Evolutionary conservation across 2,329 filamentous ascomycete genomes (phyloP), one percentile per base, ranked within the genome.

Genomic region (Stagonosporopsis tanaceti): DNA sequence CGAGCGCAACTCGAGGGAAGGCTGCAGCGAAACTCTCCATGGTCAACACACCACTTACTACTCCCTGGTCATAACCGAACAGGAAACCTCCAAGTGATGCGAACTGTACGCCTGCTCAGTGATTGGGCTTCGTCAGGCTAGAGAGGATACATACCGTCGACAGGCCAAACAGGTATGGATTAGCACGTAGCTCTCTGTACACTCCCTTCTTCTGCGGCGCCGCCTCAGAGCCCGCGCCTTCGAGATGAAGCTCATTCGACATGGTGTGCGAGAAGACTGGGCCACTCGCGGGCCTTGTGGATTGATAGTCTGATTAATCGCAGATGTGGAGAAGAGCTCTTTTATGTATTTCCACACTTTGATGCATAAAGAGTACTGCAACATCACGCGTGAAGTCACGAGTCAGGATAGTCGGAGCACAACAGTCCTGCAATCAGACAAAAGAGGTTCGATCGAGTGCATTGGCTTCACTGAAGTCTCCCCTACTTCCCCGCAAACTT

Each of bases 31-130:
- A 67, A 6, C 53, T 57, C 51, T 67, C 65, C 63, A 67, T 67
- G 2, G 63, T 66, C 12, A 67, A 30, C 1, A 67, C 63, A 5
- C 65, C 63, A 4, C 55, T 60, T 1, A 67, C 60, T 2, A 68
- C 62, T 14, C 64, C 65, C 37, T 68, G 64, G 22, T 66, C 64
- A 34, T 68, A 66, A 42, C 65, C 64, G 20, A 66, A 68, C 4
- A 68, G 62, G 5, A 68, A 66, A 2, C 62, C 62, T 37, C 62
- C 64, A 12, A 66, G 52, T 1, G 62, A 66, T 30, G 62, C 62
- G 24, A 68, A 66, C 64, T 66, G 15, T 14, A 1, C 24, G 20
- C 6, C 5, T 6, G 8, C 9, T 51, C 15, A 56, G 46, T 5
- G 30, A 1, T 6, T 9, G 17, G 0, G n/a, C 11, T 6, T 34